These are phyloP conservation scores for Coemansia furcata DNA, from an alignment of 192 early-diverging fungal species.

Conservation along the genomic window DNA sequence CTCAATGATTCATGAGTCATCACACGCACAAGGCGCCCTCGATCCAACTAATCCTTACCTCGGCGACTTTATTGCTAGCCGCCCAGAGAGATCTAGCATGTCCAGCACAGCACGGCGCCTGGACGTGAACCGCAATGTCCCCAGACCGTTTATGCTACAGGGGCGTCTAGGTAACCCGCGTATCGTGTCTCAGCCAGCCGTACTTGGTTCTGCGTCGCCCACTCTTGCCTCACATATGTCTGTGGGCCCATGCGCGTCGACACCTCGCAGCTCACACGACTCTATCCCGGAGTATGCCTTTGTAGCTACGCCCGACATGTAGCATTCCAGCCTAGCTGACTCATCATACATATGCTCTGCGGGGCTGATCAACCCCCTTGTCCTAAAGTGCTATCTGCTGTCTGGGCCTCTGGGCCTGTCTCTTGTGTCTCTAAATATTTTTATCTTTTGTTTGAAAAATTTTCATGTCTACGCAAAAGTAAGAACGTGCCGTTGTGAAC, in stretches of 20 bases:
- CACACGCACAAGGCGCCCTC: conserved; percentile 6
- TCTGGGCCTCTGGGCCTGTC: not conserved
- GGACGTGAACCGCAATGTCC: conserved; percentile 8
- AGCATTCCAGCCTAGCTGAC: not conserved
- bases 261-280: conserved; percentile 11
- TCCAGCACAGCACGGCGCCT: conserved; percentile 17
- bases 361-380: not conserved
- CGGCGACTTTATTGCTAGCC: conserved; percentile 34
- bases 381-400: not conserved
- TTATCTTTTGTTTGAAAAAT: conserved; percentile 6
- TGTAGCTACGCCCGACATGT: not conserved
- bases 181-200: conserved; percentile 21
- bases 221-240: conserved; percentile 5
- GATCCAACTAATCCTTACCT: conserved; percentile 48
- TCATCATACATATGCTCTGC: not conserved
- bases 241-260: conserved; percentile 17
- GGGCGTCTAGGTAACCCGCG: conserved; percentile 5
- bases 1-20: conserved; percentile 29
- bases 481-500: not conserved
- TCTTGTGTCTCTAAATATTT: not conserved
- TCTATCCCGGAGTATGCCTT: conserved; percentile 16
- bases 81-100: conserved; percentile 9
- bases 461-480: conserved; percentile 34
- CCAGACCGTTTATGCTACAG: conserved; percentile 2
- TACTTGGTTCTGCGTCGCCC: conserved; percentile 10